These are phyloP conservation scores for Didymella pomorum DNA, from an alignment of 2,329 filamentous ascomycete species.

Conservation along the genomic window DNA sequence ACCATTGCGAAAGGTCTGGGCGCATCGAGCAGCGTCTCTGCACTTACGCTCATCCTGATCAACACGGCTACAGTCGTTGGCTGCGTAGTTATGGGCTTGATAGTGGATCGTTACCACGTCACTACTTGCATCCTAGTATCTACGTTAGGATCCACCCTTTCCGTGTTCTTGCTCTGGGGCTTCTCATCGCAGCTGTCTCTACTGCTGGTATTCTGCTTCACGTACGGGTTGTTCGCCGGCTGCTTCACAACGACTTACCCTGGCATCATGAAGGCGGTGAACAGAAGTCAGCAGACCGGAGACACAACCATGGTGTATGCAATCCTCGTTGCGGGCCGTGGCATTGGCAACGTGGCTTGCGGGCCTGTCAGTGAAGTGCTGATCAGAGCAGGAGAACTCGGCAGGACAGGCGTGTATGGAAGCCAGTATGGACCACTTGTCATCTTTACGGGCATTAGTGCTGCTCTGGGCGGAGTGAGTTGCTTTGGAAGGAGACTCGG, in stretches of 20 bases:
- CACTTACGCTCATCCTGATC: constrained; percentile 48
- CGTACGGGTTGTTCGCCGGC: constrained; percentile 50
- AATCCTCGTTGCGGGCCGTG: constrained; percentile 56
- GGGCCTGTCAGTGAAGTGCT: constrained; percentile 60
- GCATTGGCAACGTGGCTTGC: constrained; percentile 59
- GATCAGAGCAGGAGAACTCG: constrained; percentile 34
- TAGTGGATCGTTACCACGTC: constrained; percentile 54
- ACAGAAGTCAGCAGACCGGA: constrained; percentile 25
- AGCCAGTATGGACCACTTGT: constrained; percentile 54
- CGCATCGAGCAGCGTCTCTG: constrained; percentile 31
- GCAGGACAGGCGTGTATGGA: constrained; percentile 47
- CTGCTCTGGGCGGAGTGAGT: constrained; percentile 42
- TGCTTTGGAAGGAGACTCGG: constrained; percentile 30
- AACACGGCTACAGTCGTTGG: constrained; percentile 49
- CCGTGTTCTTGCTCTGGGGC: constrained; percentile 59
- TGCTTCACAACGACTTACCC: constrained; percentile 37
- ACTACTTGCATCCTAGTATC: constrained; percentile 55
- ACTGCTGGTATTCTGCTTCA: constrained; percentile 45
- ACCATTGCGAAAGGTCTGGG: constrained; percentile 45
- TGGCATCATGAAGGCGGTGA: constrained; percentile 38
- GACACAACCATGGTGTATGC: constrained; percentile 56
- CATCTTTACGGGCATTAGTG: constrained; percentile 54
- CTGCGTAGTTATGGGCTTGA: constrained; percentile 47
- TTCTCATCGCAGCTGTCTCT: constrained; percentile 49
- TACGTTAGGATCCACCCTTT: constrained; percentile 51